Conservation (phyloP, 495 filamentous ascomycete genomes). For the Xylaria flabelliformis region DNA sequence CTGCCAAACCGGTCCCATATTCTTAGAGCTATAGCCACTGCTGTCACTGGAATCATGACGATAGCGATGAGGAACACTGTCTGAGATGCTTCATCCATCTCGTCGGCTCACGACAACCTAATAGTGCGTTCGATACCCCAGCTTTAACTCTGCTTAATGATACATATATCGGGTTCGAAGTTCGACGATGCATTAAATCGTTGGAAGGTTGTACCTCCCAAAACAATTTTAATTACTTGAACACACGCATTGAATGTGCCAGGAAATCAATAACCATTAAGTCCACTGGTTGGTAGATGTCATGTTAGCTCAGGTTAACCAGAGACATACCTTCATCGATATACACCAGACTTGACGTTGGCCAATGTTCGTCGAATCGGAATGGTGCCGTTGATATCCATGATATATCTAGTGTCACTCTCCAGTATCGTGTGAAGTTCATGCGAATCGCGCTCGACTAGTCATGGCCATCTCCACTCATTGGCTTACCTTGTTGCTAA, state of each 20-base stretch:
- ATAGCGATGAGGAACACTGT: neutral
- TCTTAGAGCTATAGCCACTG: constrained; percentile 28
- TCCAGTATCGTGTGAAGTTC: neutral
- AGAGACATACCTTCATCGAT: neutral
- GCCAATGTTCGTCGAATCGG: neutral
- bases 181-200: neutral
- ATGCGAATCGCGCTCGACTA: neutral
- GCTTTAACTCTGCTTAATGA: neutral
- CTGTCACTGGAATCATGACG: constrained; percentile 25
- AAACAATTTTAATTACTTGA: neutral
- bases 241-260: neutral
- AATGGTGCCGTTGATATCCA: neutral
- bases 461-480: neutral
- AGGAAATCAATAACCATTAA: neutral
- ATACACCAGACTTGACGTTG: neutral
- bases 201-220: neutral
- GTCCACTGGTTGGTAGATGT: neutral
- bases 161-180: neutral
- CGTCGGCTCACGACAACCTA: neutral
- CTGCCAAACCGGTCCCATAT: constrained; percentile 27
- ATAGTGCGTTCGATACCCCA: neutral
- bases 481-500: neutral
- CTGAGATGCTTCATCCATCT: neutral
- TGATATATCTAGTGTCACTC: neutral
- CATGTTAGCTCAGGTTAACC: neutral